Conservation (phyloP, 805 yeast genomes). For the Nakazawaea holstii region DNA sequence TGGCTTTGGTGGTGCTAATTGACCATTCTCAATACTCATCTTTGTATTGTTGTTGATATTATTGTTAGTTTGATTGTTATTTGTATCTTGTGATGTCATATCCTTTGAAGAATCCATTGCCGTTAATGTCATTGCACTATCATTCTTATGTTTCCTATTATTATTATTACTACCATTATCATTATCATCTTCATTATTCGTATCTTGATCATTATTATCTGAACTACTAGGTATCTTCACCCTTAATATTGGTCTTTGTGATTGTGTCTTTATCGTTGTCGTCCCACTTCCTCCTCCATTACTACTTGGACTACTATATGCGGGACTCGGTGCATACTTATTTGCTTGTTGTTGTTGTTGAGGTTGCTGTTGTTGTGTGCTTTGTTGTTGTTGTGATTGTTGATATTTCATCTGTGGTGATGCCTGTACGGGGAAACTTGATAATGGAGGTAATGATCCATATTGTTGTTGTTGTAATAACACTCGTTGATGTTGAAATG, state of each 20-base stretch:
- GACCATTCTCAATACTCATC: background rate
- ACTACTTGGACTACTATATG: constrained; percentile 14
- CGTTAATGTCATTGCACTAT: constrained; percentile 40
- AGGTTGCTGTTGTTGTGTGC: constrained; percentile 11
- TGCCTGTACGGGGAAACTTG: constrained; percentile 1
- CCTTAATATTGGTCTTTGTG: constrained; percentile 50
- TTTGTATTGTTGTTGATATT: constrained; percentile 15
- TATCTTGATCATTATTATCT: background rate
- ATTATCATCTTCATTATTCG: constrained; percentile 22
- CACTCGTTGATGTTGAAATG: constrained; percentile 9
- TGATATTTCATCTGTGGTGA: background rate
- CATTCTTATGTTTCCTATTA: constrained; percentile 23
- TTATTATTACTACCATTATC: constrained; percentile 17
- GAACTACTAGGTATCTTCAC: constrained; percentile 52
- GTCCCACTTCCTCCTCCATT: constrained; percentile 12
- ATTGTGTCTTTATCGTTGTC: no score
- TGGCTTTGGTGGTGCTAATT: constrained; percentile 5
- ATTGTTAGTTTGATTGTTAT: constrained; percentile 13
- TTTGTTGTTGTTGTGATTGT: constrained; percentile 9
- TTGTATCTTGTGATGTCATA: constrained; percentile 3
- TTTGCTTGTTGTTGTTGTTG: constrained; percentile 7
- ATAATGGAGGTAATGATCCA: constrained; percentile 1
- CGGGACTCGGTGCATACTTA: constrained; percentile 14
- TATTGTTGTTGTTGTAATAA: constrained; percentile 10
- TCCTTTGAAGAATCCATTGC: constrained; percentile 28